These are phyloP conservation scores for Elsinoe perseae DNA, from an alignment of 2,329 filamentous ascomycete genomes.

Conservation along the genomic window DNA sequence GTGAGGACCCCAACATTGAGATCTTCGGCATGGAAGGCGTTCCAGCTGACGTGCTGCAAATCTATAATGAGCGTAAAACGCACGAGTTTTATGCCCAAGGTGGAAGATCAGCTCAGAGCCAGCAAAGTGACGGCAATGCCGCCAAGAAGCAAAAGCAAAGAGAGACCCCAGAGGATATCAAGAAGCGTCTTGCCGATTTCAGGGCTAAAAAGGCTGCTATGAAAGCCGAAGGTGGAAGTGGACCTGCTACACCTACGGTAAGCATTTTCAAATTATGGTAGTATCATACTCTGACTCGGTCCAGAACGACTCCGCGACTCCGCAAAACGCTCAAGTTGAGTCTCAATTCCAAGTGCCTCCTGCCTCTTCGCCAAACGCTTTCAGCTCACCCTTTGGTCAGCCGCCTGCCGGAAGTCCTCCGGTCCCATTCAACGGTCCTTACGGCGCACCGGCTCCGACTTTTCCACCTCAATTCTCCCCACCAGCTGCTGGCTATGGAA, in stretches of 20 bases:
- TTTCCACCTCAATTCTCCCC: constrained; percentile 8
- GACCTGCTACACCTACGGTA: constrained; percentile 17
- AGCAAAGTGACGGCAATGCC: constrained; percentile 64
- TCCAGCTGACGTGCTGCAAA: constrained; percentile 71
- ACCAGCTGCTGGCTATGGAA: not conserved
- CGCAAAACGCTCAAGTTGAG: constrained; percentile 10
- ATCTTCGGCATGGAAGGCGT: constrained; percentile 99
- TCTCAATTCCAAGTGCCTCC: constrained; percentile 1
- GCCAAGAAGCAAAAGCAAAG: constrained; percentile 57
- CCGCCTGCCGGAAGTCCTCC: not conserved
- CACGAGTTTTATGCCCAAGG: constrained; percentile 79
- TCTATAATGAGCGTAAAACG: constrained; percentile 80
- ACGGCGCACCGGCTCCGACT: not conserved
- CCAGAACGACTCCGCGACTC: constrained; percentile 16
- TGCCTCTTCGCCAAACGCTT: not conserved
- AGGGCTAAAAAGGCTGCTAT: constrained; percentile 54
- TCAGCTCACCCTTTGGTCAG: constrained; percentile 2
- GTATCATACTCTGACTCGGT: constrained; percentile 1
- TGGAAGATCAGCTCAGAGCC: constrained; percentile 67
- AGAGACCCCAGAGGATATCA: constrained; percentile 68
- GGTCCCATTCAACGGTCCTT: not conserved
- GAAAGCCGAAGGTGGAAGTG: constrained; percentile 13
- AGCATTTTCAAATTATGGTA: not conserved
- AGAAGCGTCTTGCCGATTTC: constrained; percentile 70
- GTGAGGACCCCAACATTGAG: constrained; percentile 79